A percentile compares a stretch with the other conserved stretches of the same genome.
Evolutionary conservation across 805 yeast species (phyloP).

Genomic region (Suhomyces xylopsoci): DNA sequence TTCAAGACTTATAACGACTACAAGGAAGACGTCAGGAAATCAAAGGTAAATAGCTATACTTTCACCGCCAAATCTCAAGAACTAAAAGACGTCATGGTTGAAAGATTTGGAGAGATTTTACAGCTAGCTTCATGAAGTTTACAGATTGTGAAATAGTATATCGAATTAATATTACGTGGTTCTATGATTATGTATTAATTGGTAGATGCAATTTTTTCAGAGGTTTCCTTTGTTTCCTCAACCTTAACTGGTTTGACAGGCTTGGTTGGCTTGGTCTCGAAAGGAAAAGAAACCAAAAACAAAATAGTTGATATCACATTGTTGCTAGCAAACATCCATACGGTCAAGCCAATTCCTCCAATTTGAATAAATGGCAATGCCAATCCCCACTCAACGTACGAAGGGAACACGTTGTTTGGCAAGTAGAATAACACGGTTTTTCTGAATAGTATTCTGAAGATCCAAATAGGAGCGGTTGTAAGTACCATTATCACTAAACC

Average conservation of each 20-base stretch:
- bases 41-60: conserved; percentile 8
- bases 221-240: not conserved
- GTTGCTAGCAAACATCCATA: conserved; percentile 50
- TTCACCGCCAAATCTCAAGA: conserved; percentile 3
- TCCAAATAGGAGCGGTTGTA: conserved; percentile 48
- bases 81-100: conserved; percentile 3
- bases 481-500: conserved; percentile 31
- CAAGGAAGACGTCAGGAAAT: conserved; percentile 8
- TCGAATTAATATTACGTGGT: not conserved
- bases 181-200: not conserved
- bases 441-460: conserved; percentile 51
- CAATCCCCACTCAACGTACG: conserved; percentile 49
- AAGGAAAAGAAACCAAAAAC: conserved; percentile 15
- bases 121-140: not conserved
- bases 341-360: conserved; percentile 60
- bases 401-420: conserved; percentile 57
- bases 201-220: not conserved
- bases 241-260: not conserved
- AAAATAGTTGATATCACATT: conserved; percentile 20
- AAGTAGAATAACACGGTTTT: conserved; percentile 55
- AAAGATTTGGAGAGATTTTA: conserved; percentile 2
- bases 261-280: conserved; percentile 9
- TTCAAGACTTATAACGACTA: conserved; percentile 6
- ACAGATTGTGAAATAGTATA: not conserved
- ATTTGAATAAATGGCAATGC: conserved; percentile 63